Evolutionary conservation across 192 early-diverging fungal genomes (phyloP).

Genomic region (Linderina pennispora): DNA sequence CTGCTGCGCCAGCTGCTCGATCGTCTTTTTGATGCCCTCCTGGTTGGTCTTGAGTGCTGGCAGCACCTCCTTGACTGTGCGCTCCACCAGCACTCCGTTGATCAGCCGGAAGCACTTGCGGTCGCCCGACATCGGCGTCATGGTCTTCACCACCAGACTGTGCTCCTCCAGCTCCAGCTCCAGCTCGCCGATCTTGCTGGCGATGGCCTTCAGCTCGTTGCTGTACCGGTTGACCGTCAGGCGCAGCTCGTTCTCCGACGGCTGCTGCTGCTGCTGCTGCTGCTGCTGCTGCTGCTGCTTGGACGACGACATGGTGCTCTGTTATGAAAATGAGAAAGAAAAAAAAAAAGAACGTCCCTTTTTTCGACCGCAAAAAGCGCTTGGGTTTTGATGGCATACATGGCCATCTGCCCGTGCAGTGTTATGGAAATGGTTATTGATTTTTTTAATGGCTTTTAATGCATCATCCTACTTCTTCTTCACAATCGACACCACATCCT

Average conservation of each 20-base stretch:
- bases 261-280: constrained; percentile 2
- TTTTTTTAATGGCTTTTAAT: too few species aligned
- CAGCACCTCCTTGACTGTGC: constrained; percentile 86
- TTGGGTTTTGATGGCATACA: too few species aligned
- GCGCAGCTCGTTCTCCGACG: constrained; percentile 40
- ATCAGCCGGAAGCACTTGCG: constrained; percentile 93
- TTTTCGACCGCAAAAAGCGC: neutral
- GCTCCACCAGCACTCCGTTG: constrained; percentile 89
- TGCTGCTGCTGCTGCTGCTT: neutral
- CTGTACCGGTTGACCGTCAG: constrained; percentile 50
- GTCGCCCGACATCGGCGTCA: constrained; percentile 67
- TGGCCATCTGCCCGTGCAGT: too few species aligned
- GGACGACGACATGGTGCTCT: neutral
- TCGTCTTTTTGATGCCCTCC: constrained; percentile 73
- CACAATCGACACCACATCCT: constrained; percentile 94
- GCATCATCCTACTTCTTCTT: constrained; percentile 52
- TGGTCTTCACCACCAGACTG: constrained; percentile 81
- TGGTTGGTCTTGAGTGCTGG: constrained; percentile 83
- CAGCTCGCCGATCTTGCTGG: constrained; percentile 89
- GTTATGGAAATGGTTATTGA: too few species aligned
- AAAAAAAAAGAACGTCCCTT: neutral
- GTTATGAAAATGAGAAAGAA: neutral
- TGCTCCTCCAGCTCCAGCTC: constrained; percentile 93
- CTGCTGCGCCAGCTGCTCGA: constrained; percentile 64
- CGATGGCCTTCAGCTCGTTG: constrained; percentile 79